Conservation (phyloP, 1,284 basidiomycete genomes). For the Irpex sp. region DNA sequence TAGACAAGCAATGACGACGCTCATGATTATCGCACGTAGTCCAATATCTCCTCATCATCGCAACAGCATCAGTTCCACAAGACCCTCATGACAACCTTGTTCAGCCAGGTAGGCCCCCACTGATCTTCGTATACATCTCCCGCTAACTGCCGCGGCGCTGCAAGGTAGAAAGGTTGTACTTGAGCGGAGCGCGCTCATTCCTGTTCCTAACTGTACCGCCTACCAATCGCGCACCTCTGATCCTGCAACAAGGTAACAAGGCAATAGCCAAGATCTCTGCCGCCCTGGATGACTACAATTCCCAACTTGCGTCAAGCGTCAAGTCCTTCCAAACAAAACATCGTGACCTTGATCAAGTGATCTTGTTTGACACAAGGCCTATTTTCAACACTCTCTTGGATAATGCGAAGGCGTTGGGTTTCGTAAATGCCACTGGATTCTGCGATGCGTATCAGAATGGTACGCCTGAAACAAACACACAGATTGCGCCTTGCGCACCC, state of each 20-base stretch:
- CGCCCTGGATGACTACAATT: conserved; percentile 49
- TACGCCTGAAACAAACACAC: conserved; percentile 45
- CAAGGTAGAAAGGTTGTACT: conserved; percentile 52
- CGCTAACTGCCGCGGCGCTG: background rate
- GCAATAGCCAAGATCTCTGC: conserved; percentile 35
- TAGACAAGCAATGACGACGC: background rate
- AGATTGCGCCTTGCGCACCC: conserved; percentile 54
- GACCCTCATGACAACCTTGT: conserved; percentile 50
- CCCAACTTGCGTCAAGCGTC: conserved; percentile 37
- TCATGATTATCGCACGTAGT: conserved; percentile 30
- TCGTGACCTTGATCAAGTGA: conserved; percentile 38
- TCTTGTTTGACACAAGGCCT: conserved; percentile 52
- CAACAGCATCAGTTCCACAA: conserved; percentile 44
- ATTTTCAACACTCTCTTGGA: conserved; percentile 58
- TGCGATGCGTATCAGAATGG: conserved; percentile 59
- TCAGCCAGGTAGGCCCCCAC: conserved; percentile 41
- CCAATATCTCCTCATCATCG: conserved; percentile 43
- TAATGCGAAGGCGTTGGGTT: conserved; percentile 47
- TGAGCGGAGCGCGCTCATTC: conserved; percentile 56
- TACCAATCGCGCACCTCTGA: conserved; percentile 53
- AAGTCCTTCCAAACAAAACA: conserved; percentile 39
- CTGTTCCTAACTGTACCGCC: conserved; percentile 68
- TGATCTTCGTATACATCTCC: background rate
- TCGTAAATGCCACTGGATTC: conserved; percentile 55
- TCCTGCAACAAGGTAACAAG: conserved; percentile 44